A percentile compares a stretch with the other conserved stretches of the same genome.
phyloP scores from a whole-genome alignment of 1,139 yeast species.

The Dujonia santamariae region DNA sequence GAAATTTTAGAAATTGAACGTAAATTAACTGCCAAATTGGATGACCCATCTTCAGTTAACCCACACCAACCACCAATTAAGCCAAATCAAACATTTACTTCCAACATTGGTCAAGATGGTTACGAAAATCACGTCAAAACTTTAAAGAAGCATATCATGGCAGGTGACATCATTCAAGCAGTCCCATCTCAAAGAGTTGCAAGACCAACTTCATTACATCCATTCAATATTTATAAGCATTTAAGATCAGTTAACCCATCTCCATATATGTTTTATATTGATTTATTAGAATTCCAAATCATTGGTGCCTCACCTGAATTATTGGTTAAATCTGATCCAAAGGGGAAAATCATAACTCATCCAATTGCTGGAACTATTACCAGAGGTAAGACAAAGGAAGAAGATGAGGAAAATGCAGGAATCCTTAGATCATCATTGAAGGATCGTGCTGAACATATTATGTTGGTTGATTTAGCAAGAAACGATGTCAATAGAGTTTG shows the following conservation, averaged over 20 bases:
- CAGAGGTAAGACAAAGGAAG: conserved; percentile 87
- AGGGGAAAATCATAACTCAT: conserved; percentile 81
- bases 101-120: conserved; percentile 92
- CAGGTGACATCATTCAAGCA: conserved; percentile 95
- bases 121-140: conserved; percentile 77
- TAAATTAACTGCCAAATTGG: conserved; percentile 29
- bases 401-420: conserved; percentile 80
- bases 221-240: conserved; percentile 93
- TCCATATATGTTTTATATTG: conserved; percentile 92
- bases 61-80: conserved; percentile 70
- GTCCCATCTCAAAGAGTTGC: conserved; percentile 97
- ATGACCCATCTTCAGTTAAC: conserved; percentile 25
- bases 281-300: conserved; percentile 85
- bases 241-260: conserved; percentile 95
- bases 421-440: conserved; percentile 75
- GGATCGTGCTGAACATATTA: conserved; percentile 96
- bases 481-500: conserved; percentile 95
- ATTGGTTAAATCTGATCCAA: conserved; percentile 72
- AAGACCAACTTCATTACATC: conserved; percentile 91
- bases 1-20: conserved; percentile 58
- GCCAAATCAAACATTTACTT: conserved; percentile 62
- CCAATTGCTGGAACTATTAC: conserved; percentile 96
- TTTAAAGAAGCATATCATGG: conserved; percentile 75
- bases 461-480: conserved; percentile 96
- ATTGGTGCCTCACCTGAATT: conserved; percentile 98